Evolutionary conservation across 768 basidiomycete species (phyloP).

Genomic region (Cyclocybe aegerita): DNA sequence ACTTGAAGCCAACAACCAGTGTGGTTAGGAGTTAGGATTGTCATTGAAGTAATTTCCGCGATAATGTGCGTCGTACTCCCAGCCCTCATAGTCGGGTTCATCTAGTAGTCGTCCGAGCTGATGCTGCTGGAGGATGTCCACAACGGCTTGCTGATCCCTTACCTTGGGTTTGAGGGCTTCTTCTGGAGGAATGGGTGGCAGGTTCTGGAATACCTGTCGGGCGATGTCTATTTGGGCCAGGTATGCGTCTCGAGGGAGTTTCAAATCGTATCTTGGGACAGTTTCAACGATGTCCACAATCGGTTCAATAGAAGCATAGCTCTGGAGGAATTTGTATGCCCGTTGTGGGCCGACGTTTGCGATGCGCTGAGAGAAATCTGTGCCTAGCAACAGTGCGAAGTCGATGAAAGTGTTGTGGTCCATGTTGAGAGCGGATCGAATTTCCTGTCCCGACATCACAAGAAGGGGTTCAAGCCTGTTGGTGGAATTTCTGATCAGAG

Average conservation of each 20-base stretch:
- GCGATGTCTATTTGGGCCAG: conserved; percentile 63
- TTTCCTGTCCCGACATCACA: conserved; percentile 59
- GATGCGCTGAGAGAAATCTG: conserved; percentile 87
- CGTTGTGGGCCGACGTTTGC: conserved; percentile 76
- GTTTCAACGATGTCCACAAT: conserved; percentile 60
- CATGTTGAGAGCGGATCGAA: conserved; percentile 60
- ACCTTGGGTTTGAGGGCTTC: conserved; percentile 30
- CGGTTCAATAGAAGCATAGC: conserved; percentile 71
- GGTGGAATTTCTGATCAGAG: conserved; percentile 78
- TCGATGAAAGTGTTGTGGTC: conserved; percentile 66
- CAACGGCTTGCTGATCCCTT: conserved; percentile 42
- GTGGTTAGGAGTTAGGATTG: conserved; percentile 40
- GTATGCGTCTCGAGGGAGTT: conserved; percentile 48
- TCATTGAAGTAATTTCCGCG: conserved; percentile 69
- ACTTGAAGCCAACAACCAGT: background rate
- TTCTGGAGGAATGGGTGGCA: conserved; percentile 57
- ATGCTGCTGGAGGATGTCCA: conserved; percentile 48
- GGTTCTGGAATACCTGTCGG: conserved; percentile 59
- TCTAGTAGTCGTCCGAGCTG: conserved; percentile 40
- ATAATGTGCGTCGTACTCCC: conserved; percentile 46
- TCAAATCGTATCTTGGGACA: conserved; percentile 51
- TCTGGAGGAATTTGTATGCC: conserved; percentile 74
- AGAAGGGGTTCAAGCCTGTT: conserved; percentile 57
- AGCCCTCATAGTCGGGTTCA: conserved; percentile 29
- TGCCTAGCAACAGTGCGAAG: conserved; percentile 85